These are phyloP conservation scores for Leccinum disarticulatum DNA, from an alignment of 768 basidiomycete species.

Conservation along the genomic window DNA sequence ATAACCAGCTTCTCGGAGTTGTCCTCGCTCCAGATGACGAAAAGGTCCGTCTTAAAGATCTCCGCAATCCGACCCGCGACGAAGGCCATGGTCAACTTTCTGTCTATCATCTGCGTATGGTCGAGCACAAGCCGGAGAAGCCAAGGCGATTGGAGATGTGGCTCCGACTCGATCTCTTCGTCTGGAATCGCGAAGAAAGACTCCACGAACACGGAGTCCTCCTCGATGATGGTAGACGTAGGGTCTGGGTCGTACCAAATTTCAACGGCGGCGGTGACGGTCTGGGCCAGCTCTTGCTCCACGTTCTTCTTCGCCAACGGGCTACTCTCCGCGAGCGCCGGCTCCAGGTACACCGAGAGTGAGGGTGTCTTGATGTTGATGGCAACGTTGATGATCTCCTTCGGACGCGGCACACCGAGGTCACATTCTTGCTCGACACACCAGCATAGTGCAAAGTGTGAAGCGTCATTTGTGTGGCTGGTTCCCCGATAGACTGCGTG, in stretches of 20 bases:
- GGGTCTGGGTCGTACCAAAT: conserved; percentile 98
- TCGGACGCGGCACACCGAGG: conserved; percentile 98
- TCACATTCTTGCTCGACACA: conserved; percentile 99
- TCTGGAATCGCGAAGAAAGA: conserved; percentile 99
- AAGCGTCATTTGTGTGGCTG: conserved; percentile 98
- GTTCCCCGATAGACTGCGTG: conserved; percentile 99
- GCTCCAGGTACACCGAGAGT: conserved; percentile 84
- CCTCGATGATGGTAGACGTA: conserved; percentile 90
- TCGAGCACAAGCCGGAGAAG: conserved; percentile 95
- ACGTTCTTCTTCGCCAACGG: conserved; percentile 82
- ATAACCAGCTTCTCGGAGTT: conserved; percentile 97
- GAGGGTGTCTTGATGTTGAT: conserved; percentile 99
- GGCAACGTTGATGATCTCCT: conserved; percentile 99
- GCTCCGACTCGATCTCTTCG: conserved; percentile 88
- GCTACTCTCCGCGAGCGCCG: conserved; percentile 61
- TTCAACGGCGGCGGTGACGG: conserved; percentile 92
- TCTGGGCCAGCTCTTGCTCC: conserved; percentile 89
- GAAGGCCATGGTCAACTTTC: conserved; percentile 92
- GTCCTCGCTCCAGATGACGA: conserved; percentile 99
- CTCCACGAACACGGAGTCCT: conserved; percentile 93
- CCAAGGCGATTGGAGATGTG: conserved; percentile 95
- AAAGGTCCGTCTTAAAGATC: conserved; percentile 93
- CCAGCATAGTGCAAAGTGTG: conserved; percentile 99
- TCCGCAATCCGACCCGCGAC: conserved; percentile 93
- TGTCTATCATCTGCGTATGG: conserved; percentile 96